These are phyloP conservation scores for Oenanthe sinensis DNA, from an alignment of 129 eudicot species.

Conservation along the genomic window DNA sequence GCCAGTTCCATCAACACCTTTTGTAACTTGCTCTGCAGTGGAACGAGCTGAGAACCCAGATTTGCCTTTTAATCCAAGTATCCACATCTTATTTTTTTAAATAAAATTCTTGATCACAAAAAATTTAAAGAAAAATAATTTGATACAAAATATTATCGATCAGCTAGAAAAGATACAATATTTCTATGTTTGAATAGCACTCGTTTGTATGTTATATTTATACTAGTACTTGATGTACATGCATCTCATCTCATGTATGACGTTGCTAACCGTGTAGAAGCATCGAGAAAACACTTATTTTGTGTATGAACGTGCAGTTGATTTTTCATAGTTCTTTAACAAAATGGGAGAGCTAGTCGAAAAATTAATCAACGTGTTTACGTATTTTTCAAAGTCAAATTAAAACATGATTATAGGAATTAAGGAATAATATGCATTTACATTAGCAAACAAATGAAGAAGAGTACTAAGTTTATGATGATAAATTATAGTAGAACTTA, in stretches of 20 bases:
- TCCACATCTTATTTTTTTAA: conserved; percentile 17
- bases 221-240: background rate
- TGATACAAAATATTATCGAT: background rate
- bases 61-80: conserved; percentile 35
- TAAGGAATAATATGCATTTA: too few relatives aligned
- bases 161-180: background rate
- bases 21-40: conserved; percentile 54
- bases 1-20: conserved; percentile 56
- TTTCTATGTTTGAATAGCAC: background rate
- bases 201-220: background rate
- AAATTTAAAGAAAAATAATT: background rate
- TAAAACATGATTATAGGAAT: too few relatives aligned
- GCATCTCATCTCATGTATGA: background rate
- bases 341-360: too few relatives aligned
- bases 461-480: too few relatives aligned
- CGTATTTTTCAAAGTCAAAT: too few relatives aligned
- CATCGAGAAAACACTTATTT: background rate
- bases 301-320: background rate
- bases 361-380: background rate
- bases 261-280: background rate
- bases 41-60: conserved; percentile 51
- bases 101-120: background rate
- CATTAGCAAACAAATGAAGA: too few relatives aligned
- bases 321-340: too few relatives aligned
- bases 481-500: too few relatives aligned